A percentile compares a stretch with the other conserved stretches of the same genome.
Conservation (phyloP, 1,139 yeast genomes). For the Fermentozyma sake region DNA sequence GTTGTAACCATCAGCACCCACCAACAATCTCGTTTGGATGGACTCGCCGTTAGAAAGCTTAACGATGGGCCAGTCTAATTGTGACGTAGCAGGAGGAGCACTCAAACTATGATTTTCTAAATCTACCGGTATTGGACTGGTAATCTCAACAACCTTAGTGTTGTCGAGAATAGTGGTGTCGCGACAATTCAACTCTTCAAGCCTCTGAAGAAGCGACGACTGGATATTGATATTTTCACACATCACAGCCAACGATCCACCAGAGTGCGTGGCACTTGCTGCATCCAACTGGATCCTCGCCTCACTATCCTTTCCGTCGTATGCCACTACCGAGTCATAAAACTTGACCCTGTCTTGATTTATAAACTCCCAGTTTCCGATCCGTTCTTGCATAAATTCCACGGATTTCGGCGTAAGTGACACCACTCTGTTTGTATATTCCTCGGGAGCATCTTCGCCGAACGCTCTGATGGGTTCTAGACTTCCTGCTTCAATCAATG, state of each 20-base stretch:
- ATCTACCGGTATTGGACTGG: conserved; percentile 15
- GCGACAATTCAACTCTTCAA: conserved; percentile 45
- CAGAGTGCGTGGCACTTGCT: conserved; percentile 38
- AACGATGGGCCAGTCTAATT: conserved; percentile 72
- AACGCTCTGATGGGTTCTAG: conserved; percentile 53
- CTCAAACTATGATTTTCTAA: conserved; percentile 12
- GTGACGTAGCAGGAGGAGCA: conserved; percentile 19
- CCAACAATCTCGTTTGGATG: conserved; percentile 65
- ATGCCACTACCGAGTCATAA: conserved; percentile 78
- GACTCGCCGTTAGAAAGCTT: conserved; percentile 61
- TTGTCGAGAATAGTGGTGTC: conserved; percentile 52
- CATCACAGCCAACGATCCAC: conserved; percentile 65
- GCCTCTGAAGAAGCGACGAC: conserved; percentile 53
- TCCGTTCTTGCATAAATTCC: conserved; percentile 53
- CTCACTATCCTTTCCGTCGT: conserved; percentile 70
- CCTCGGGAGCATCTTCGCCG: conserved; percentile 48
- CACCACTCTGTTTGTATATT: conserved; percentile 75
- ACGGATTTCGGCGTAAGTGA: conserved; percentile 82
- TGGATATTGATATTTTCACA: conserved; percentile 85
- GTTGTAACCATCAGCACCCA: conserved; percentile 96
- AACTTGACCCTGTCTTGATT: conserved; percentile 66
- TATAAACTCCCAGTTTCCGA: conserved; percentile 75
- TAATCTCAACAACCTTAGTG: conserved; percentile 58
- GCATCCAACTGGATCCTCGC: conserved; percentile 72
- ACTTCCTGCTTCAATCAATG: conserved; percentile 69